These are phyloP conservation scores for Adenanthera pavonina DNA, from an alignment of 306 rosid genomes.

Conservation along the genomic window DNA sequence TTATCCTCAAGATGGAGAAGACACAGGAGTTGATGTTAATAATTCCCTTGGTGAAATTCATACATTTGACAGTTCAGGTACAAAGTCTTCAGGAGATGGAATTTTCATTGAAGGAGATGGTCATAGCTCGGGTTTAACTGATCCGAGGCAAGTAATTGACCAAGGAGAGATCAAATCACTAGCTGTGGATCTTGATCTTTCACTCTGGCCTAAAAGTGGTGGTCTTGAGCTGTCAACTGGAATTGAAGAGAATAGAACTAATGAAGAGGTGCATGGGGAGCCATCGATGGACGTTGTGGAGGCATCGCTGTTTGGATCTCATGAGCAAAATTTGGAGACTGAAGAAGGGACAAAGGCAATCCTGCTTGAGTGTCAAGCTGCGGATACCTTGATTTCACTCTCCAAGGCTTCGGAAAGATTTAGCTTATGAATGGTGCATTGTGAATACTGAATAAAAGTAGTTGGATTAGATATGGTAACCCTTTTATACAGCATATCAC, in stretches of 20 bases:
- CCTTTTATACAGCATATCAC: background rate
- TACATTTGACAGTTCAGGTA: background rate
- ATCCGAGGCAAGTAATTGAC: background rate
- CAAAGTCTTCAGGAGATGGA: background rate
- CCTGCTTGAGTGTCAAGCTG: background rate
- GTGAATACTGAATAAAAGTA: background rate
- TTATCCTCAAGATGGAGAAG: slow-evolving; percentile 19
- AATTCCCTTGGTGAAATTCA: background rate
- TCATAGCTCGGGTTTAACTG: background rate
- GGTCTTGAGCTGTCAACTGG: background rate
- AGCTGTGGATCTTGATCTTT: background rate
- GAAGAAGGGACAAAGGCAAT: background rate
- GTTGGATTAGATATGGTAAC: background rate
- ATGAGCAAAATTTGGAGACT: background rate
- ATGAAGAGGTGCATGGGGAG: background rate
- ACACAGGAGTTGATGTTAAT: background rate
- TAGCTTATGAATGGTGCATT: background rate
- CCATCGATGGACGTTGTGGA: background rate
- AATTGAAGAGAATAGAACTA: background rate
- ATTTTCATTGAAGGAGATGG: background rate
- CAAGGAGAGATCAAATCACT: background rate
- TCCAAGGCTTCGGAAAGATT: background rate
- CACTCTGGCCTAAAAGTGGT: slow-evolving; percentile 8
- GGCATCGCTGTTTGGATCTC: background rate
- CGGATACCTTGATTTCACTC: background rate